phyloP scores from a whole-genome alignment of 495 filamentous ascomycete species.

The Talaromyces stipitatus region DNA sequence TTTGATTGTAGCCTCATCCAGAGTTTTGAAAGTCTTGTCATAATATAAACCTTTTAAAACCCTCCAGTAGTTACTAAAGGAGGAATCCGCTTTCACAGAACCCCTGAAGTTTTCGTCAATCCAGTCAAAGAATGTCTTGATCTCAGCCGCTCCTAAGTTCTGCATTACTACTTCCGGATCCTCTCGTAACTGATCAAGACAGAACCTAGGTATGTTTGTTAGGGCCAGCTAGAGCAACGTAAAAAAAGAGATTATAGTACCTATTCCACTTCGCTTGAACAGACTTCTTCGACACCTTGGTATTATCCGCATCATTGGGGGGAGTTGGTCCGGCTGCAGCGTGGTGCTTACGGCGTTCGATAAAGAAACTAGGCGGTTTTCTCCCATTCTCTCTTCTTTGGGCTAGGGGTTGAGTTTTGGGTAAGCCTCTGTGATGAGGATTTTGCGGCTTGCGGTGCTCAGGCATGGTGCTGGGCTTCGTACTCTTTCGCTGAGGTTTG shows the following conservation, averaged over 20 bases:
- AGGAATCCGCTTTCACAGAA: constrained; percentile 4
- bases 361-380: constrained; percentile 4
- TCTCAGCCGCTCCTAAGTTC: constrained; percentile 4
- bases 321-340: not conserved
- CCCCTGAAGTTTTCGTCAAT: constrained; percentile 7
- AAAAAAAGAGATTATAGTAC: not conserved
- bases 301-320: not conserved
- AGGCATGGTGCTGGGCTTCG: not conserved
- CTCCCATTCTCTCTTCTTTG: not conserved
- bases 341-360: constrained; percentile 1
- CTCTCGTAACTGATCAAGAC: constrained; percentile 8
- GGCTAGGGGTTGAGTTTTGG: not conserved
- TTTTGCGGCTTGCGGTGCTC: not conserved
- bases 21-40: constrained; percentile 1
- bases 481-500: not conserved
- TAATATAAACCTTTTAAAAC: constrained; percentile 10
- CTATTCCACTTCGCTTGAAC: constrained; percentile 5
- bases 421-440: constrained; percentile 4
- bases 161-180: constrained; percentile 3
- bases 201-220: constrained; percentile 2
- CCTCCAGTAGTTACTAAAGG: constrained; percentile 8
- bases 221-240: not conserved
- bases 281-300: constrained; percentile 1
- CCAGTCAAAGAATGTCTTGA: constrained; percentile 11
- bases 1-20: constrained; percentile 1